Conservation (phyloP, 805 yeast species). For the Starmerella powellii region DNA sequence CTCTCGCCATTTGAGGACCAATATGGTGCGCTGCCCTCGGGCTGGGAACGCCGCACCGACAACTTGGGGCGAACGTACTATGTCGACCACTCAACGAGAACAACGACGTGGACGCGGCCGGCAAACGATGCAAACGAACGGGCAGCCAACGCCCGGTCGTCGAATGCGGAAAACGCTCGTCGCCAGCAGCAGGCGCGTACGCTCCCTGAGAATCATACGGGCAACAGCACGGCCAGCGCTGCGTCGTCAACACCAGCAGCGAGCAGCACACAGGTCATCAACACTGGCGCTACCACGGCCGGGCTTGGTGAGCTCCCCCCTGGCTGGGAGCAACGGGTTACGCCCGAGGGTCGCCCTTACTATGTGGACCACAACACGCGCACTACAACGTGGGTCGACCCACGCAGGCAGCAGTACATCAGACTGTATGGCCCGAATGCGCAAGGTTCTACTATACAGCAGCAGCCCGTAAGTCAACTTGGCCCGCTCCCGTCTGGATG, state of each 20-base stretch:
- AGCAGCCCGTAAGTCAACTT: constrained; percentile 92
- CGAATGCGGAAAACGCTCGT: constrained; percentile 73
- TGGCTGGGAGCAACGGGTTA: constrained; percentile 98
- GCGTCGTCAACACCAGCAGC: constrained; percentile 1
- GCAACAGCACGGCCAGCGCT: constrained; percentile 30
- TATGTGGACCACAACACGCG: constrained; percentile 99
- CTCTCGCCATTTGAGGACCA: constrained; percentile 90
- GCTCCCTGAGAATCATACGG: constrained; percentile 52
- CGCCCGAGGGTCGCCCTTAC: constrained; percentile 97
- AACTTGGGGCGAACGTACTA: constrained; percentile 94
- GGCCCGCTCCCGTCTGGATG: constrained; percentile 98
- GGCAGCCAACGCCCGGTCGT: constrained; percentile 46
- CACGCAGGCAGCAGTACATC: constrained; percentile 95
- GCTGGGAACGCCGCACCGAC: constrained; percentile 98
- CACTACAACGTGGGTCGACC: constrained; percentile 99
- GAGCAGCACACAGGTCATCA: constrained; percentile 37
- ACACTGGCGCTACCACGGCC: constrained; percentile 80
- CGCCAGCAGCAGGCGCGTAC: constrained; percentile 85
- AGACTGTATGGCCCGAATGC: constrained; percentile 75
- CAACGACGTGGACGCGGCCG: constrained; percentile 99
- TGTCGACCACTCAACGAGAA: constrained; percentile 94
- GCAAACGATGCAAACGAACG: constrained; percentile 63
- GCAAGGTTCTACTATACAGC: constrained; percentile 77
- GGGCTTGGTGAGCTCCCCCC: constrained; percentile 95
- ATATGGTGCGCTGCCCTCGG: constrained; percentile 90